Evolutionary conservation across 257 asterid genomes (phyloP).

Genomic region (Solanum sparsipilum): DNA sequence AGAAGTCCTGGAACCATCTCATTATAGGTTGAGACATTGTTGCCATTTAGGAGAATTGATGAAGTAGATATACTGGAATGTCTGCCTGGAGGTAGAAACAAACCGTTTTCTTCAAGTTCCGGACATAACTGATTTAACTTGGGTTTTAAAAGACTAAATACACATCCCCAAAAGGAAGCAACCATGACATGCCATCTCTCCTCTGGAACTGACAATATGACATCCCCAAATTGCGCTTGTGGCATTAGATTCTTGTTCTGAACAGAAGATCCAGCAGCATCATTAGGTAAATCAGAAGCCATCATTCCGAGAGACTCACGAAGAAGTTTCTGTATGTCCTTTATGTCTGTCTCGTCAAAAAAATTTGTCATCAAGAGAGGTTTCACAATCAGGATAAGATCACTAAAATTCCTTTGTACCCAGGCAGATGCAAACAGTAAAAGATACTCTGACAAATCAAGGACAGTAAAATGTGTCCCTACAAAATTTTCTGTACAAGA

Average conservation of each 20-base stretch:
- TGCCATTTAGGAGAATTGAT: conserved; percentile 14
- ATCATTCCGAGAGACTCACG: conserved; percentile 35
- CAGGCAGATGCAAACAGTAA: conserved; percentile 62
- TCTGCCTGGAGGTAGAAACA: conserved; percentile 15
- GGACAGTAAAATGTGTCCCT: conserved; percentile 22
- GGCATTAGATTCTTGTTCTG: conserved; percentile 20
- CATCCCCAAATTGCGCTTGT: conserved; percentile 30
- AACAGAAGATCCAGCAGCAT: conserved; percentile 23
- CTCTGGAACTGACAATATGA: conserved; percentile 21
- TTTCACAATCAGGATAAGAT: conserved; percentile 35
- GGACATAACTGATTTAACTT: conserved; percentile 35
- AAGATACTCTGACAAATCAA: conserved; percentile 48
- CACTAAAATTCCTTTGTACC: conserved; percentile 50
- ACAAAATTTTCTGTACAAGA: conserved; percentile 25
- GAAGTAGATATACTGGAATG: background rate
- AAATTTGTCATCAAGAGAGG: conserved; percentile 44
- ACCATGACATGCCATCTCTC: conserved; percentile 41
- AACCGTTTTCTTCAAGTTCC: conserved; percentile 17
- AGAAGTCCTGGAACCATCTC: conserved; percentile 24
- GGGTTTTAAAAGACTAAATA: conserved; percentile 38
- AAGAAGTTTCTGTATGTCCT: conserved; percentile 32
- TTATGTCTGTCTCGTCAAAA: conserved; percentile 31
- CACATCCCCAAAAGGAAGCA: conserved; percentile 63
- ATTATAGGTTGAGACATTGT: conserved; percentile 17
- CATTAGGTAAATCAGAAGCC: conserved; percentile 24